Base-by-base conservation (phyloP, 2,329 filamentous ascomycete genomes). In the Fusarium sp. region DNA sequence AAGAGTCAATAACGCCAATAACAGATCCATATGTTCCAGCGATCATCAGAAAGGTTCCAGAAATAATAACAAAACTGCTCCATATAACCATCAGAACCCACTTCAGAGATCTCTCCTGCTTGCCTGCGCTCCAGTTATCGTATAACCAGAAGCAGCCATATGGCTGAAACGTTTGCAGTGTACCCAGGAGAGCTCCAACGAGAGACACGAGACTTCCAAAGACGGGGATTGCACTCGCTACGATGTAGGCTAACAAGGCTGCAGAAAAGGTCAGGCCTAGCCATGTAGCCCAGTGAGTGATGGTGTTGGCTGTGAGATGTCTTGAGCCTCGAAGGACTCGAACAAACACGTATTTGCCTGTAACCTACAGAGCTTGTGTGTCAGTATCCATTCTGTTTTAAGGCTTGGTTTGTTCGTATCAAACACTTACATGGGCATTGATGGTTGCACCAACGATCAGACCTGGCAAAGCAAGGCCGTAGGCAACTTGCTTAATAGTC, bases 21-120 rank as follows among this genome's bases (percentile, higher is more conserved):
- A 86, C 74, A 5, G 83, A 84, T 10, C 84, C 84, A 51, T 86
- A 86, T 0, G 84, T 85, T 8, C 85, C 85, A 20, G 79, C 81
- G 33, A 86, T 75, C 80, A 83, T 86, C 11, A 85, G 64, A 68
- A 86, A 86, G 0, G 60, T 75, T 15, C 76, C 77, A 4, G 68
- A 73, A 13, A 74, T 24, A 31, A 74, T 68, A 16, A 73, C 71
- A 11, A 74, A 73, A 8, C 44, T 22, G 14, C 48, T 28, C 59
- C 66, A 74, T 18, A 28, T 26, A 20, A 66, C 68, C 71, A 73
- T 73, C 4, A 73, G 33, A 44, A 62, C 54, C 68, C 71, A 73
- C 39, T 54, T 54, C 7, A 38, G 18, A 10, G 42, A 62, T 9
- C 67, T 71, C 10, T 68, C 24, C 8, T 54, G 67, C 31, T 51